Base-by-base conservation (phyloP, 306 rosid genomes). In the Ochetophila trinervis region DNA sequence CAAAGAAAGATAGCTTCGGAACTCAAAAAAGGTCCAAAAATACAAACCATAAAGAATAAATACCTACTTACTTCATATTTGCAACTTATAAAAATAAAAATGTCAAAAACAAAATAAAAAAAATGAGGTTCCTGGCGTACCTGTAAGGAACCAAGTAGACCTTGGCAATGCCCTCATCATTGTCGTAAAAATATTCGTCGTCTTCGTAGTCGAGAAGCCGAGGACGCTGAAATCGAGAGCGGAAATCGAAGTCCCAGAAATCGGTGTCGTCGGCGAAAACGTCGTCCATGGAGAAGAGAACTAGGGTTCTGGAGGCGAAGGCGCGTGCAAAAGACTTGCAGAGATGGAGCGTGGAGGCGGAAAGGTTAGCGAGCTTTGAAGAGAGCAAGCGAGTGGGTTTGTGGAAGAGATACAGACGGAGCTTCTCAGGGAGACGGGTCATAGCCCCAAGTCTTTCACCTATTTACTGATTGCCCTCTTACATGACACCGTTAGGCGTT, bases 91-190 rank as follows among this genome's bases (percentile, higher is more conserved):
- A n/a, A n/a, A n/a, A n/a, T n/a, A n/a, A n/a, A n/a, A n/a, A n/a
- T n/a, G n/a, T n/a, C n/a, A n/a, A n/a, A n/a, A n/a, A n/a, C n/a
- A n/a, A n/a, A n/a, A n/a, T n/a, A 27, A 27, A 27, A 27, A 27
- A 27, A 27, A 27, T 1, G 32, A 27, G 32, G 32, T 27, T 27
- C 32, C 3, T 11, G 53, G 24, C 51, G 21, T 21, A 91, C 97
- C 93, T 56, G 83, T 79, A 78, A 34, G 86, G 82, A 58, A 91
- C 83, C 58, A 91, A 74, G 79, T 81, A 86, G 44, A 91, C 77
- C 69, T 80, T 81, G 23, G 85, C 91, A 50, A 16, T 76, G 15
- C 85, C 91, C 50, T 8, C 44, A 32, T 51, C 63, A 55, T 6
- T 14, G 34, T 50, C 63, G 48, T 3, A 48, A 19, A 32, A 80